Evolutionary conservation across 768 basidiomycete genomes (phyloP).

Genomic region (Termitomyces sp.): DNA sequence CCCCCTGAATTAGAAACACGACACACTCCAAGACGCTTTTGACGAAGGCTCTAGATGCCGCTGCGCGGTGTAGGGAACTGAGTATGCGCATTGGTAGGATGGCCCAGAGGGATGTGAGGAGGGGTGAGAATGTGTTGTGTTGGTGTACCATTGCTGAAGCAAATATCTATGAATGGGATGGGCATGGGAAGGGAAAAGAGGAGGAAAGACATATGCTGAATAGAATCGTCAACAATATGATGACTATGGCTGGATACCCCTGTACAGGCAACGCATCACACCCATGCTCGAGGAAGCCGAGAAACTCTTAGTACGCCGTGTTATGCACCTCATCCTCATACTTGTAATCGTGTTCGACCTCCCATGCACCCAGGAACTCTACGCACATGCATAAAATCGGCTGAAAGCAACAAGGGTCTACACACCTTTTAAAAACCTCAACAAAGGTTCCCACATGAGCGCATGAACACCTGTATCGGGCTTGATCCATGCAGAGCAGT

Average conservation of each 20-base stretch:
- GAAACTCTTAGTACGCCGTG: constrained; percentile 64
- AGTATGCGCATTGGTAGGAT: constrained; percentile 69
- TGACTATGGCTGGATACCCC: constrained; percentile 79
- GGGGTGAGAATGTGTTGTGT: no score
- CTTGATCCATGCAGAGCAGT: constrained; percentile 68
- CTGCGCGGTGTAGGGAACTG: constrained; percentile 48
- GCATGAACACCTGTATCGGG: constrained; percentile 64
- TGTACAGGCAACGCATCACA: constrained; percentile 77
- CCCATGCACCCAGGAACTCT: constrained; percentile 73
- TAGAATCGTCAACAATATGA: constrained; percentile 82
- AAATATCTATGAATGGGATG: no score
- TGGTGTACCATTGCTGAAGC: constrained; percentile 18
- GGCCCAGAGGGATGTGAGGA: constrained; percentile 82
- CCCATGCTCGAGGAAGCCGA: constrained; percentile 72
- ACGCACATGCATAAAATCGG: no score
- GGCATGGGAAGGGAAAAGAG: not conserved
- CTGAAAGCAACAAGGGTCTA: no score
- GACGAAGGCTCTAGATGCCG: constrained; percentile 61
- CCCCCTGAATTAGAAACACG: constrained; percentile 44
- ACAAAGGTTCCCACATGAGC: constrained; percentile 65
- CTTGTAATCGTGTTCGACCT: constrained; percentile 31
- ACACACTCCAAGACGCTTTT: constrained; percentile 68
- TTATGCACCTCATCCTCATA: constrained; percentile 37
- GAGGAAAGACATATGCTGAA: constrained; percentile 36
- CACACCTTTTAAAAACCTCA: constrained; percentile 72